Evolutionary conservation across 2,329 filamentous ascomycete species (phyloP).

Genomic region (Aspergillus versicolor): DNA sequence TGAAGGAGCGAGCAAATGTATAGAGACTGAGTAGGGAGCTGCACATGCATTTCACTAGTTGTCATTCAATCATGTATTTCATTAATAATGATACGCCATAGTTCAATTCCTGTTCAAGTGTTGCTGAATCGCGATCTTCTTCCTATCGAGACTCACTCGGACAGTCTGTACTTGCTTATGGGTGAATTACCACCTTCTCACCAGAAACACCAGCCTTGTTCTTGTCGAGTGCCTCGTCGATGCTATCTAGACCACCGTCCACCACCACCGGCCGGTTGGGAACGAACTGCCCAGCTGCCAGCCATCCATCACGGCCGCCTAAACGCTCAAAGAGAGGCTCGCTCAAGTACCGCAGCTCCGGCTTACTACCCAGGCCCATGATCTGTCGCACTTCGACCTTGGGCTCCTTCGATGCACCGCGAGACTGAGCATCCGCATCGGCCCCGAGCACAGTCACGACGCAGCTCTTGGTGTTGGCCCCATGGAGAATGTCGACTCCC

Average conservation of each 20-base stretch:
- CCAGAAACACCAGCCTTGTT: constrained; percentile 22
- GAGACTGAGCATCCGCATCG: neutral
- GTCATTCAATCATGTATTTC: too few relatives aligned
- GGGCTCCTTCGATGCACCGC: constrained; percentile 4
- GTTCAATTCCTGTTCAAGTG: too few relatives aligned
- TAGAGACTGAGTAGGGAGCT: too few relatives aligned
- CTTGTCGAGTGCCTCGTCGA: constrained; percentile 18
- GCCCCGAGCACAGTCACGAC: constrained; percentile 11
- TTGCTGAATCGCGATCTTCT: too few relatives aligned
- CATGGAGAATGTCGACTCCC: constrained; percentile 29
- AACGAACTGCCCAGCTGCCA: constrained; percentile 29
- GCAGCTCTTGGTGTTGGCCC: constrained; percentile 13
- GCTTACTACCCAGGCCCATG: constrained; percentile 26
- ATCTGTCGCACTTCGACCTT: constrained; percentile 17
- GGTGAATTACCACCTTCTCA: constrained; percentile 19
- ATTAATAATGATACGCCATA: too few relatives aligned
- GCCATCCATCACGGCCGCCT: constrained; percentile 24
- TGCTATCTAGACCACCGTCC: constrained; percentile 26
- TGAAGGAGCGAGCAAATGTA: neutral
- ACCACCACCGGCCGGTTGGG: constrained; percentile 30
- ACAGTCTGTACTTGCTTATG: neutral
- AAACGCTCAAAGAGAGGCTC: constrained; percentile 29
- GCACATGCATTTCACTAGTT: too few relatives aligned
- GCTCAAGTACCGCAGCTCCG: constrained; percentile 27
- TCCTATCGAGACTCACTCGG: too few relatives aligned